Percentiles rank a stretch among this genome's conserved stretches.
These are phyloP conservation scores for Populus deltoides DNA, from an alignment of 345 rosid species.

Conservation along the genomic window DNA sequence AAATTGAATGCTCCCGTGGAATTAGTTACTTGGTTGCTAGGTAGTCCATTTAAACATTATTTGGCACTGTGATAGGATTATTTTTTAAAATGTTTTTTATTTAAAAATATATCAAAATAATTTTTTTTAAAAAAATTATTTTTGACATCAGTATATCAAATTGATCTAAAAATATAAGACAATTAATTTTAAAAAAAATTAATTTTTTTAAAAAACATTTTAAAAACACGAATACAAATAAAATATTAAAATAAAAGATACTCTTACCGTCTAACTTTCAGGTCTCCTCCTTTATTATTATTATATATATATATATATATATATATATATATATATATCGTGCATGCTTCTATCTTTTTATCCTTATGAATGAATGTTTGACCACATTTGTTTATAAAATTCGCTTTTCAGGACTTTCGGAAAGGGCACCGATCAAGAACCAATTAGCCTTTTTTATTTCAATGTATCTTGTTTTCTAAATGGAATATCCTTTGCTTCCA, in stretches of 20 bases:
- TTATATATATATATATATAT: too few relatives aligned
- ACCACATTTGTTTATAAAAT: not conserved
- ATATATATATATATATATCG: too few relatives aligned
- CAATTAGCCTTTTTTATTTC: not conserved
- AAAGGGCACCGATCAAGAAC: constrained; percentile 17
- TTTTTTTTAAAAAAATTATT: too few relatives aligned
- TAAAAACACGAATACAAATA: too few relatives aligned
- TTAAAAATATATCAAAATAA: too few relatives aligned
- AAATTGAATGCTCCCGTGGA: not conserved
- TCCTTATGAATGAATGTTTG: not conserved
- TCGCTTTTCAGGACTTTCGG: constrained; percentile 26
- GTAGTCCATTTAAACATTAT: too few relatives aligned
- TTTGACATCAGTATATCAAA: too few relatives aligned
- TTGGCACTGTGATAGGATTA: fast-evolving
- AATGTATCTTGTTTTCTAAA: not conserved
- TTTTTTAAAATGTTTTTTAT: too few relatives aligned
- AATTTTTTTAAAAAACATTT: too few relatives aligned
- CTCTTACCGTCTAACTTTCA: not conserved
- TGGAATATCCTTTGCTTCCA: constrained; percentile 46
- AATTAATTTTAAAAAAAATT: too few relatives aligned
- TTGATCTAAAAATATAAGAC: too few relatives aligned
- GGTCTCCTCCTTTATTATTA: not conserved
- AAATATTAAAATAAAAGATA: constrained; percentile 31
- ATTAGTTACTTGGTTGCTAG: constrained; percentile 19
- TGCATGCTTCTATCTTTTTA: not conserved